A percentile compares a stretch with the other conserved stretches of the same genome.
Conservation (phyloP, 2,329 filamentous ascomycete genomes). For the Daldinia sp. region DNA sequence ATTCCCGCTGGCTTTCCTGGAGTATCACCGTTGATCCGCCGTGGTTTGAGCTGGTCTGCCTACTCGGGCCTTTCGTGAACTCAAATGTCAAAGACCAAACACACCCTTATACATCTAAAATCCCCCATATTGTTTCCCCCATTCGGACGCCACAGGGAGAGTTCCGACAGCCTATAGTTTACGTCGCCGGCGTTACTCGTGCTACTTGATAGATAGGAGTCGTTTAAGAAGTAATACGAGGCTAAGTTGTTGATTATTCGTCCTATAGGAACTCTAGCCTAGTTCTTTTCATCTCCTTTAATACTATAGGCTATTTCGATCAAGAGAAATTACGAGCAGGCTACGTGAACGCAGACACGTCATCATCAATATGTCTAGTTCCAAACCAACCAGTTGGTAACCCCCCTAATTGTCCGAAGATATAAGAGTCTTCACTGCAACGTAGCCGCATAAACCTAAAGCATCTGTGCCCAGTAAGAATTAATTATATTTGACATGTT, state of each 20-base stretch:
- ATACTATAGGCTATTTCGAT: background rate
- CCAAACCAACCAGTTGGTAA: background rate
- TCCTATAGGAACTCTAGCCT: background rate
- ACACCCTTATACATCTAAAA: background rate
- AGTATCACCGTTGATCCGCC: background rate
- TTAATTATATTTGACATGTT: background rate
- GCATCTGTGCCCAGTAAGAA: background rate
- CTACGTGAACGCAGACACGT: background rate
- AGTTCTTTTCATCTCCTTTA: background rate
- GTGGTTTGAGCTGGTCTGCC: background rate
- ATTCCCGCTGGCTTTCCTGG: background rate
- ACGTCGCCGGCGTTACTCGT: background rate
- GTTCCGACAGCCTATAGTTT: background rate
- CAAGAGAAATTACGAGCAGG: background rate
- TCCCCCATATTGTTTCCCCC: background rate
- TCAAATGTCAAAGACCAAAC: background rate
- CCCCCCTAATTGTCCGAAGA: background rate
- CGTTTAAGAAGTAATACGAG: background rate
- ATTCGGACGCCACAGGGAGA: too few relatives aligned
- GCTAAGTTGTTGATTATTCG: background rate
- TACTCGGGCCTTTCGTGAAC: background rate
- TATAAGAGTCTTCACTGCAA: background rate
- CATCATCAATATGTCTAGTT: background rate
- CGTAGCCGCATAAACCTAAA: background rate
- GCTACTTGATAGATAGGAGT: background rate